These are phyloP conservation scores for Phytophthora macrochlamydospora DNA, from an alignment of 352 stramenopile species.

Conservation along the genomic window DNA sequence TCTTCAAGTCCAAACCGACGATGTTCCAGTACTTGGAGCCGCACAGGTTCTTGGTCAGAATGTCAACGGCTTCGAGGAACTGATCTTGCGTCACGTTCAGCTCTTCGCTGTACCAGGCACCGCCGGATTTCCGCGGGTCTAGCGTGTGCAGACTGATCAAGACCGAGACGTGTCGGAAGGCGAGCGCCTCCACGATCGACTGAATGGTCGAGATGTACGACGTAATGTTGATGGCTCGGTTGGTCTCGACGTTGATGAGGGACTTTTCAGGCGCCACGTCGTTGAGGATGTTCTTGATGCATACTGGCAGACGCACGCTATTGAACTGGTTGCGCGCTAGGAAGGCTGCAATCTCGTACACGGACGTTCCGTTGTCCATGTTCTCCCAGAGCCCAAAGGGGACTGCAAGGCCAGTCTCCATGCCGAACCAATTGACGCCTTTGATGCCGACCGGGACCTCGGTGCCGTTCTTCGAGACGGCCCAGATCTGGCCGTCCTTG, in stretches of 20 bases:
- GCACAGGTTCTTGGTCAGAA: constrained; percentile 60
- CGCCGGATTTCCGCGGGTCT: constrained; percentile 45
- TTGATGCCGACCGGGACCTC: constrained; percentile 64
- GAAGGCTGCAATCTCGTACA: constrained; percentile 68
- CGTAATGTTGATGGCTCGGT: constrained; percentile 67
- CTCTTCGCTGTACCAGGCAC: constrained; percentile 59
- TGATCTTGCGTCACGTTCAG: constrained; percentile 55
- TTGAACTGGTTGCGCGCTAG: constrained; percentile 76
- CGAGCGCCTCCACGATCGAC: constrained; percentile 57
- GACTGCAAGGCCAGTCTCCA: constrained; percentile 64
- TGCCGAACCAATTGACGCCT: constrained; percentile 78
- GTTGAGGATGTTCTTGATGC: constrained; percentile 63
- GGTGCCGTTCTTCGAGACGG: constrained; percentile 56
- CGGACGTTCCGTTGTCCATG: constrained; percentile 61
- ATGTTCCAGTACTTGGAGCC: constrained; percentile 68
- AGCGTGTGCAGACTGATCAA: constrained; percentile 77
- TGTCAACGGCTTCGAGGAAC: constrained; percentile 62
- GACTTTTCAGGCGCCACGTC: constrained; percentile 46
- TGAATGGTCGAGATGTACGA: constrained; percentile 65
- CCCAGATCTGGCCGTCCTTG: constrained; percentile 56
- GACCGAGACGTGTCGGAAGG: constrained; percentile 62
- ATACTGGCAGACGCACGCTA: constrained; percentile 57
- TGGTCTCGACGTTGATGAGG: constrained; percentile 66
- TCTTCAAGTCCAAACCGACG: constrained; percentile 45
- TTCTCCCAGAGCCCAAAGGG: constrained; percentile 79